These are phyloP conservation scores for Fusarium sp. DNA, from an alignment of 2,329 filamentous ascomycete genomes.

Conservation along the genomic window DNA sequence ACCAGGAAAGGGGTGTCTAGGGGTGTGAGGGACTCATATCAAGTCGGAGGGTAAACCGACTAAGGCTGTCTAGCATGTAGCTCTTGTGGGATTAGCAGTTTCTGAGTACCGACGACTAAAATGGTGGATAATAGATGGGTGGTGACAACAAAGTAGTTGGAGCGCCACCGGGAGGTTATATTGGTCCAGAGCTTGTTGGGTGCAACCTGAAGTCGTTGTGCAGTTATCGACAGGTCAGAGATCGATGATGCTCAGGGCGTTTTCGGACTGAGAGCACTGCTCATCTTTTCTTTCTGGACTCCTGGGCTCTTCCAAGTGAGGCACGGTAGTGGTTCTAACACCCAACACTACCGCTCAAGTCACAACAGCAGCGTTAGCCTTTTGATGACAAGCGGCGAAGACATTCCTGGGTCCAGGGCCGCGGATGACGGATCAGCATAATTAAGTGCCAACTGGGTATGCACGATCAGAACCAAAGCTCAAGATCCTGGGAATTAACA, in stretches of 20 bases:
- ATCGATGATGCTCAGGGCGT: constrained; percentile 33
- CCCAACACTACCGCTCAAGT: constrained; percentile 23
- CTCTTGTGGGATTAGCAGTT: constrained; percentile 42
- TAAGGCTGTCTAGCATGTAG: constrained; percentile 32
- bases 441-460: constrained; percentile 24
- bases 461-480: constrained; percentile 27
- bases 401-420: constrained; percentile 30
- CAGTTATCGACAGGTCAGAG: constrained; percentile 41
- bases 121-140: constrained; percentile 44
- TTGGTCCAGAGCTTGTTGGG: constrained; percentile 39
- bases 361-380: constrained; percentile 14
- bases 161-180: constrained; percentile 47
- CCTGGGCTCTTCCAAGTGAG: neutral
- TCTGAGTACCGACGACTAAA: constrained; percentile 46
- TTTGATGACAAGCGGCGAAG: constrained; percentile 34
- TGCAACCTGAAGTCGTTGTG: constrained; percentile 33
- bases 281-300: constrained; percentile 23
- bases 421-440: constrained; percentile 17
- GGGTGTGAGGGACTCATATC: constrained; percentile 38
- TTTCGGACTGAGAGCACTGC: constrained; percentile 6
- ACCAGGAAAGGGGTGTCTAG: constrained; percentile 41
- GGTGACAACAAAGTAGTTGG: constrained; percentile 43
- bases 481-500: constrained; percentile 12
- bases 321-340: constrained; percentile 11
- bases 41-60: constrained; percentile 43